Evolutionary conservation across 202 grass and related monocot genomes (phyloP), one percentile per base, ranked within the genome.

Genomic region (Eragrostis tef): DNA sequence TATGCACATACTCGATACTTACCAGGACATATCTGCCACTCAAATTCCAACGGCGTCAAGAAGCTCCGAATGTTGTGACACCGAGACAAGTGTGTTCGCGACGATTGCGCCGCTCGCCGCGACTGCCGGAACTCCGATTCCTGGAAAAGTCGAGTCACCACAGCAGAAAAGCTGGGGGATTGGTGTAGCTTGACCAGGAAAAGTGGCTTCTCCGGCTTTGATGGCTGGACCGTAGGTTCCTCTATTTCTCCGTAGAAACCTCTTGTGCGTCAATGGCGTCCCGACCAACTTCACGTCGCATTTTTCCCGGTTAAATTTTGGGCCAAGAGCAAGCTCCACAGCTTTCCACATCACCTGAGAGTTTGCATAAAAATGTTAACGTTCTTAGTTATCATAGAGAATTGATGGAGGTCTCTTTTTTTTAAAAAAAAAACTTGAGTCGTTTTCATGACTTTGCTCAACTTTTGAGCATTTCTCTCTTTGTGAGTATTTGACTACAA

Each of bases 151-250:
- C 1, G 96, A 95, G 75, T 98, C 92, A 9, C 95, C 95, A 6
- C 95, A 98, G 87, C 96, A 98, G 77, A 95, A 98, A 11, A 98
- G 87, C 79, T 93, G 92, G 27, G 87, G 92, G 26, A 98, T 85
- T 7, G 90, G 88, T 41, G 95, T 98, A 66, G 92, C 80, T 60
- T 98, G 95, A 64, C 95, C 95, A 0, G 92, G 95, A 84, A 98
- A 98, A 24, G 92, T 89, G 41, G 80, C 96, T 60, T 98, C 85
- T 78, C 92, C 96, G 1, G 96, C 96, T 85, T 91, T 99, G 67
- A 99, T 95, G 59, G 92, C 96, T 14, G 96, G 96, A 43, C 96
- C 96, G 19, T 99, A 99, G 22, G 96, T 99, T 72, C 96, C 96
- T 71, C 85, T 79, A 71, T 99, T 99, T 77, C 90, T 90, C 64